Base-by-base conservation (phyloP, 306 rosid genomes). In the Astragalus glycyphyllos region DNA sequence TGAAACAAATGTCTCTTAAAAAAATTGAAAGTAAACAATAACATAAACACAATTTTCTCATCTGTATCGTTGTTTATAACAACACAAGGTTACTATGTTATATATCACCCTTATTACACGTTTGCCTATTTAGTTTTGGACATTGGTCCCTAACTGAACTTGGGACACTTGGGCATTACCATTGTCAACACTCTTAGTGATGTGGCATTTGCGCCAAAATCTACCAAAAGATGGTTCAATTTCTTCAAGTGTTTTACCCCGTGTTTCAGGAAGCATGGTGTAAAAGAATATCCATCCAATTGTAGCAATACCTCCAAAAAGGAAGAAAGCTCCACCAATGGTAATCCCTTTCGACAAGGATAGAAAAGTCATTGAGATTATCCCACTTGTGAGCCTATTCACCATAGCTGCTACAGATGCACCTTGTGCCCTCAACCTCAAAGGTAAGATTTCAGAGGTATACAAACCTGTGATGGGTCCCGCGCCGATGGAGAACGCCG, bases 401-500 rank as follows among this genome's bases (percentile, higher is more conserved):
- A 80, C 73, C 7, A 80, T 80, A 14, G 86, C 88, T 0, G 89
- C 97, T 54, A 86, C 48, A 7, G 97, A 85, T 23, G 80, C 62
- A 5, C 98, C 97, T 8, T 85, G 97, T 0, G 98, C 97, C 4
- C 98, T 82, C 16, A 93, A 73, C 90, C 59, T 79, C 83, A 93
- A 67, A 38, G 97, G 97, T 9, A 93, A 87, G 0, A 88, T 76
- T 80, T 93, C 97, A 0, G 97, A 72, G 50, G 89, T 84, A 60
- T 92, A 92, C 0, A 93, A 97, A 89, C 86, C 83, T 0, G 92
- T 60, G 51, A 90, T 87, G 57, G 98, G 98, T 0, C 98, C 98
- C 66, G 88, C 73, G 3, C 98, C 98, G 0, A 93, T 88, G 0
- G 98, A 90, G 66, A 88, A 93, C 4, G 80, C 68, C 0, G 90